These are phyloP conservation scores for Cerrena zonata DNA, from an alignment of 1,284 basidiomycete genomes.

Conservation along the genomic window DNA sequence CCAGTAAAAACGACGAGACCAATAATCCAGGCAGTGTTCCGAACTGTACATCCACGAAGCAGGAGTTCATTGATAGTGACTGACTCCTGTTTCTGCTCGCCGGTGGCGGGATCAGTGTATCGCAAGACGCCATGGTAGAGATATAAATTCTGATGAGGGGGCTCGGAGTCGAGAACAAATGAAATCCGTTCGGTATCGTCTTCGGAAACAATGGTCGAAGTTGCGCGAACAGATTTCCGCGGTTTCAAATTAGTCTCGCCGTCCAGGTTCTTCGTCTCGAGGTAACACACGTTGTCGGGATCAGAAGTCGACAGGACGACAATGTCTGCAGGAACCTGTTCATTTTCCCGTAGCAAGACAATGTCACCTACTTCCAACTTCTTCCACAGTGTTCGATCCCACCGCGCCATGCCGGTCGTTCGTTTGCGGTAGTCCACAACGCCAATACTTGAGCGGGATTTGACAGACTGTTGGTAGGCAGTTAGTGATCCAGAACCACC, in stretches of 20 bases:
- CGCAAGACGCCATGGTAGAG: conserved; percentile 82
- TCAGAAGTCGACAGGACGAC: conserved; percentile 86
- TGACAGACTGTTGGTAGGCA: conserved; percentile 51
- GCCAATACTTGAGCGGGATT: conserved; percentile 51
- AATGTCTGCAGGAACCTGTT: conserved; percentile 93
- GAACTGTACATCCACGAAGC: conserved; percentile 85
- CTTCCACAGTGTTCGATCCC: conserved; percentile 98
- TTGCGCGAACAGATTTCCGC: conserved; percentile 73
- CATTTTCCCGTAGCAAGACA: conserved; percentile 85
- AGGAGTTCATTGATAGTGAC: conserved; percentile 90
- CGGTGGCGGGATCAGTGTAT: conserved; percentile 52
- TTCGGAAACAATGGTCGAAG: conserved; percentile 73
- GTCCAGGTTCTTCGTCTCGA: conserved; percentile 94
- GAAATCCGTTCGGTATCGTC: conserved; percentile 86
- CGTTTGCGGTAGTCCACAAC: conserved; percentile 76
- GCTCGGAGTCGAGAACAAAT: conserved; percentile 87
- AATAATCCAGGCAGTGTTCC: conserved; percentile 93
- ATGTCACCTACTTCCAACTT: conserved; percentile 97
- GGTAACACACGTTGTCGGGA: conserved; percentile 77
- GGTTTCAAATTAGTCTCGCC: conserved; percentile 96
- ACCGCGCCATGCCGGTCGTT: conserved; percentile 68
- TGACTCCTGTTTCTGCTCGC: conserved; percentile 55
- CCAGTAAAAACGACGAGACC: conserved; percentile 94
- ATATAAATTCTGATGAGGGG: conserved; percentile 91
- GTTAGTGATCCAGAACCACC: conserved; percentile 24